Conservation (phyloP, 495 filamentous ascomycete genomes). For the Friedmanniomyces simplex region DNA sequence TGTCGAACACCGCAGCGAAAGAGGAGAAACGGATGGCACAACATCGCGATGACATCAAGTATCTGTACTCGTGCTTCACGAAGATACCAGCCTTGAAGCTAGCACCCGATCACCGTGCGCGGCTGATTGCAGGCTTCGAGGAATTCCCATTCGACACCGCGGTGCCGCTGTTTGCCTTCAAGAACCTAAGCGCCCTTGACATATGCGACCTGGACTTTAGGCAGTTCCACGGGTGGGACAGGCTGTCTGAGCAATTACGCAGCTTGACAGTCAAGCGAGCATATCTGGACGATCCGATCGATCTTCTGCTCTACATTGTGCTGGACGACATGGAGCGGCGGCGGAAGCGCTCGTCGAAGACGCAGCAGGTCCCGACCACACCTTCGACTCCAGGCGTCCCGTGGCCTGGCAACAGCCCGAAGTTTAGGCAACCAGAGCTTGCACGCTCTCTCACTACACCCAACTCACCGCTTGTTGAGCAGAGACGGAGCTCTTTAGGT, state of each 20-base stretch:
- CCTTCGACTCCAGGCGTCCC: slow-evolving; percentile 66
- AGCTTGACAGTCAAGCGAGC: slow-evolving; percentile 84
- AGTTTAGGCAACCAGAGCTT: slow-evolving; percentile 46
- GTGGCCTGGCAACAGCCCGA: slow-evolving; percentile 53
- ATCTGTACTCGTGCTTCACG: slow-evolving; percentile 95
- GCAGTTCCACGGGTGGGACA: slow-evolving; percentile 95
- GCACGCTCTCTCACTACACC: slow-evolving; percentile 51
- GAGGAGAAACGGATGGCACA: slow-evolving; percentile 80
- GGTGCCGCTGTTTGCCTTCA: slow-evolving; percentile 90
- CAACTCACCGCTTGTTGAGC: slow-evolving; percentile 50
- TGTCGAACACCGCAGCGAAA: slow-evolving; percentile 65
- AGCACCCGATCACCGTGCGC: slow-evolving; percentile 79
- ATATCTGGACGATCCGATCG: slow-evolving; percentile 76
- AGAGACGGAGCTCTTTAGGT: slow-evolving; percentile 28
- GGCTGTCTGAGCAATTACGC: slow-evolving; percentile 78
- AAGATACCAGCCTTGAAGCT: slow-evolving; percentile 89
- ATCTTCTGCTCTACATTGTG: slow-evolving; percentile 84
- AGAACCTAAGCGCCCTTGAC: slow-evolving; percentile 87
- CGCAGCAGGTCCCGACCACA: slow-evolving; percentile 47
- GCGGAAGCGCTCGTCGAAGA: slow-evolving; percentile 75
- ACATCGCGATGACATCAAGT: slow-evolving; percentile 76
- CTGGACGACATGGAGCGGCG: slow-evolving; percentile 92
- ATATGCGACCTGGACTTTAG: slow-evolving; percentile 92
- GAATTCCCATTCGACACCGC: slow-evolving; percentile 98
- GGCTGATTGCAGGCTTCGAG: slow-evolving; percentile 83